phyloP scores from a whole-genome alignment of 495 filamentous ascomycete species.

The Trichoderma orchidacearum region DNA sequence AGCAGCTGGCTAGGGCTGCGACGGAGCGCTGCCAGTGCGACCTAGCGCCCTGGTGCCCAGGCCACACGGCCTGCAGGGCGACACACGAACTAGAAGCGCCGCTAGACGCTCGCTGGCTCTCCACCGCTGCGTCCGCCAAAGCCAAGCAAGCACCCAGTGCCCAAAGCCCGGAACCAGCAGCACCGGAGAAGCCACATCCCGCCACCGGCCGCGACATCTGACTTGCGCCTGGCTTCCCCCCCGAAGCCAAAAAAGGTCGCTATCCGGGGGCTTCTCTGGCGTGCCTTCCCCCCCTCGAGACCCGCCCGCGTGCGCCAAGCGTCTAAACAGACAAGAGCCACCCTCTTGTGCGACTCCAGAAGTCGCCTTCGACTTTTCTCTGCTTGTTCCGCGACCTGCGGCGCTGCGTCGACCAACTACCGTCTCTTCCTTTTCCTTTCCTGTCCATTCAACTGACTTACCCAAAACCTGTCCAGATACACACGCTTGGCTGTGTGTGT shows the following conservation, averaged over 20 bases:
- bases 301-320: background rate
- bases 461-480: background rate
- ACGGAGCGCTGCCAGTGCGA: too few species aligned
- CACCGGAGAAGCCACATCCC: background rate
- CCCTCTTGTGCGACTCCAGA: slow-evolving; percentile 1
- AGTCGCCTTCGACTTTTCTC: background rate
- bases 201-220: background rate
- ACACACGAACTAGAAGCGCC: background rate
- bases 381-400: slow-evolving; percentile 1
- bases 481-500: background rate
- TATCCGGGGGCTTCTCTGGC: too few species aligned
- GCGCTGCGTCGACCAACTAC: background rate
- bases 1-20: too few species aligned
- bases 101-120: background rate
- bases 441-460: background rate
- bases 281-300: background rate
- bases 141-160: background rate
- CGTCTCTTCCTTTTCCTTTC: background rate
- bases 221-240: background rate
- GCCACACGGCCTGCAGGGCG: background rate
- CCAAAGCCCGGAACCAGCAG: background rate
- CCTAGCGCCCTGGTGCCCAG: too few species aligned
- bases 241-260: background rate
- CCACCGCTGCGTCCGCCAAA: background rate
- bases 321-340: background rate